Conservation (phyloP, 208 protist genomes). For the Crithidia bombi region DNA sequence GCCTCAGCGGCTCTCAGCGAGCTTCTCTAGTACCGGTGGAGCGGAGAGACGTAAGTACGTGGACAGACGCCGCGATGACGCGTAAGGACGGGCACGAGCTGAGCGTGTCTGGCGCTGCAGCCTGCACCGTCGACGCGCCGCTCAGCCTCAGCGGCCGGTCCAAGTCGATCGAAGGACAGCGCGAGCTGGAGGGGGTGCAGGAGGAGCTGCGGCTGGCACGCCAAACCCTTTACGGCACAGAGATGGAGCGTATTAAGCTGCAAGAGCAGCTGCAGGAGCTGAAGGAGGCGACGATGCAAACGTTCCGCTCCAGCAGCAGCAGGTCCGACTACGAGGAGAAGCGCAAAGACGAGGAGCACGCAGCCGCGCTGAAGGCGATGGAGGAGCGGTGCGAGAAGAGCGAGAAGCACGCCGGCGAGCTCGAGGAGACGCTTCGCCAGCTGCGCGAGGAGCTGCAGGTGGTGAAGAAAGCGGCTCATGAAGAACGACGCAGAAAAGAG, state of each 20-base stretch:
- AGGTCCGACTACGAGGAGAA: not conserved
- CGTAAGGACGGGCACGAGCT: not conserved
- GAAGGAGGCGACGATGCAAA: not conserved
- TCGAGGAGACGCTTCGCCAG: slow-evolving; percentile 33
- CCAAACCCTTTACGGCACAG: slow-evolving; percentile 10
- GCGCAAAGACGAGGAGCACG: slow-evolving; percentile 3
- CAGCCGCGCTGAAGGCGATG: not conserved
- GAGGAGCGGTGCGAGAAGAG: slow-evolving; percentile 11
- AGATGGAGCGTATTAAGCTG: slow-evolving; percentile 1
- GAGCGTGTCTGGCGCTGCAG: not conserved
- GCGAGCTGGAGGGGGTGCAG: slow-evolving; percentile 19
- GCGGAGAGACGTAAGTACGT: slow-evolving; percentile 14
- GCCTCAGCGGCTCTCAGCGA: slow-evolving; percentile 3
- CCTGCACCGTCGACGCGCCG: not conserved
- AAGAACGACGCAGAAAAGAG: not conserved
- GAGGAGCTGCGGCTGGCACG: slow-evolving; percentile 19
- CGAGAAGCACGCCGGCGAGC: slow-evolving; percentile 12
- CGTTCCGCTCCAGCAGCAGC: not conserved
- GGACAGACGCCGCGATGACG: not conserved
- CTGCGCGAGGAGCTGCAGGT: slow-evolving; percentile 10
- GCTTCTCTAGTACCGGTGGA: not conserved
- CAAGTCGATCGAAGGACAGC: not conserved
- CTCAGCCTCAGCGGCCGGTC: slow-evolving; percentile 7
- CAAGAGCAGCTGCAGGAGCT: slow-evolving; percentile 21
- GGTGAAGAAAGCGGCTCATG: not conserved